phyloP scores from a whole-genome alignment of 192 early-diverging fungal genomes.

The Coemansia sp. region DNA sequence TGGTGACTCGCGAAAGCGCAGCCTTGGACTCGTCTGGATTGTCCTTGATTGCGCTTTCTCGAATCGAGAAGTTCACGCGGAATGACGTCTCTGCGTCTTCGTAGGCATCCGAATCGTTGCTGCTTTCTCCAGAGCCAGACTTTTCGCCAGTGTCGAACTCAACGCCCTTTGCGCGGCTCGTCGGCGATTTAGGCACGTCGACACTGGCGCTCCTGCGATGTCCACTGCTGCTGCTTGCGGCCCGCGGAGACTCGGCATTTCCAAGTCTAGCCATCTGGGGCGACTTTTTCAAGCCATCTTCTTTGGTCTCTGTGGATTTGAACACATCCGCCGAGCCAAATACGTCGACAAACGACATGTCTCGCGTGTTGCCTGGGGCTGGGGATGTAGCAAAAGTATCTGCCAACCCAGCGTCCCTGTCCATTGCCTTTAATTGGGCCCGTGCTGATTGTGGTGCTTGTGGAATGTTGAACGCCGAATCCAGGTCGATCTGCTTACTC shows the following conservation, averaged over 20 bases:
- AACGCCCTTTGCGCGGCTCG: conserved; percentile 4
- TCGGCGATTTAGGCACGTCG: conserved; percentile 4
- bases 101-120: conserved; percentile 2
- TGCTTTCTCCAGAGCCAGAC: background rate
- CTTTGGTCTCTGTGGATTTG: background rate
- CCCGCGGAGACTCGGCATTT: background rate
- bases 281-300: conserved; percentile 8
- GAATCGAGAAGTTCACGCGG: conserved; percentile 51
- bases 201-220: conserved; percentile 40
- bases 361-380: background rate
- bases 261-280: conserved; percentile 5
- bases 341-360: conserved; percentile 1
- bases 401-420: background rate
- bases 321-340: conserved; percentile 25
- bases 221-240: conserved; percentile 11
- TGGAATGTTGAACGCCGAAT: conserved; percentile 42
- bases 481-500: conserved; percentile 24
- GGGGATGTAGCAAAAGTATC: background rate
- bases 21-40: conserved; percentile 52
- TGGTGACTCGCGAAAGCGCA: conserved; percentile 40
- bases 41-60: conserved; percentile 44
- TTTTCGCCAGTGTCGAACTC: conserved; percentile 1
- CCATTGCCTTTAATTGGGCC: background rate
- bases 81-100: conserved; percentile 31
- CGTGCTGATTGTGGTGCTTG: background rate